Evolutionary conservation across 1,284 basidiomycete species (phyloP), one percentile per base, ranked within the genome.

Genomic region (Heterobasidion occidentale): DNA sequence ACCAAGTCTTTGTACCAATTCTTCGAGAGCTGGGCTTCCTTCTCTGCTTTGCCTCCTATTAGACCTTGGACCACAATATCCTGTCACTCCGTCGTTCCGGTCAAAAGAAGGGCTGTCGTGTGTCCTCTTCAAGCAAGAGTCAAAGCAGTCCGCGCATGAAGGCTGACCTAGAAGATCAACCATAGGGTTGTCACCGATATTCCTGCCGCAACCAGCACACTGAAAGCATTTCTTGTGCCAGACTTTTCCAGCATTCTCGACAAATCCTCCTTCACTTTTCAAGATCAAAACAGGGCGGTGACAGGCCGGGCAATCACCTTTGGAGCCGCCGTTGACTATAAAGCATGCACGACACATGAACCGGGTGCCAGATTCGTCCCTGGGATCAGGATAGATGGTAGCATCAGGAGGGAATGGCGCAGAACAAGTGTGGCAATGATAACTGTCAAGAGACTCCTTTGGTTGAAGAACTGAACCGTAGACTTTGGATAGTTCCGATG

Each of bases 151-250:
- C 11, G 77, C 72, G 62, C 89, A 92, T 52, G 83, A 87, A 7
- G 89, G 90, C 45, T 80, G 77, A 14, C 90, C 90, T 14, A 89
- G 71, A n/a, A 92, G 71, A 68, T 92, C 90, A 27, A 91, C 84
- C 80, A 90, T 84, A 0, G 90, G 90, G 5, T 72, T 72, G 60
- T 86, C 78, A 12, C 86, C 84, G 36, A 92, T 84, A 60, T 83
- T 79, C 70, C 80, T 86, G 65, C 74, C 77, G 65, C 89, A 92
- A 3, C 81, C 84, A 19, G 78, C 74, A 63, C 88, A 91, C 58
- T 75, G 77, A 71, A 91, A 92, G 67, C 89, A 92, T 46, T 73
- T 77, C 68, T 84, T 88, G 65, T 92, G 89, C 88, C 88, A 92
- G 58, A 84, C 79, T 47, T 77, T 77, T 48, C 80, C 81, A 7